Evolutionary conservation across 208 protist species (phyloP).

Genomic region (Acanthamoeba healyi): DNA sequence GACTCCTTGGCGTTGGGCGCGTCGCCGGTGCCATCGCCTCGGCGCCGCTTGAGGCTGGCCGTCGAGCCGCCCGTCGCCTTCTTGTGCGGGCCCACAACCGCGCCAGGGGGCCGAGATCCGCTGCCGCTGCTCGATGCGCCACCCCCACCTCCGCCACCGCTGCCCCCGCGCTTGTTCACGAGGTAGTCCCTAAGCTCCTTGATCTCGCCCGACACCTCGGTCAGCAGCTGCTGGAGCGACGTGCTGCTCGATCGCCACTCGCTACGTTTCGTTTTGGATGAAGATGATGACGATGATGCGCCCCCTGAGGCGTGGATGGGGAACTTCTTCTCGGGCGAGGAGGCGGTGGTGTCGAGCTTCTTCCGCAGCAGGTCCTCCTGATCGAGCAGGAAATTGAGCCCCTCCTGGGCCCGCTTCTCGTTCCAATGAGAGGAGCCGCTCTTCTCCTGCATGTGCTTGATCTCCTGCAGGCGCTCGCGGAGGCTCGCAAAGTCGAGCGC

Average conservation of each 20-base stretch:
- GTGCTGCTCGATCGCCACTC: slow-evolving; percentile 37
- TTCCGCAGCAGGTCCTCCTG: slow-evolving; percentile 64
- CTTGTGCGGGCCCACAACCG: slow-evolving; percentile 32
- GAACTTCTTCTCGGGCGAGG: slow-evolving; percentile 68
- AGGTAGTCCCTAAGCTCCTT: slow-evolving; percentile 65
- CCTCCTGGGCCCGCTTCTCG: slow-evolving; percentile 53
- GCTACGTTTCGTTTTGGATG: neutral
- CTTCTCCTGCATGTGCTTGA: slow-evolving; percentile 65
- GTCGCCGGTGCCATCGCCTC: neutral
- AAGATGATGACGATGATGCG: neutral
- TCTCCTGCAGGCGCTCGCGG: slow-evolving; percentile 47
- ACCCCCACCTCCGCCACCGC: no score
- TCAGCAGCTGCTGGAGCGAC: slow-evolving; percentile 57
- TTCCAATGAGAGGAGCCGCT: slow-evolving; percentile 7
- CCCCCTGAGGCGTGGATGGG: neutral
- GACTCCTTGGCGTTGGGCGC: slow-evolving; percentile 46
- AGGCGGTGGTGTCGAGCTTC: slow-evolving; percentile 29
- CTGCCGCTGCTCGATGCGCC: no score
- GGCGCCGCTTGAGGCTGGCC: slow-evolving; percentile 25
- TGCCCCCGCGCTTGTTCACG: slow-evolving; percentile 32
- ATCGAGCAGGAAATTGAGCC: slow-evolving; percentile 62
- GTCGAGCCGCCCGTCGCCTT: neutral
- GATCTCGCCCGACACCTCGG: slow-evolving; percentile 57
- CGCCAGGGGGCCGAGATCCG: neutral
- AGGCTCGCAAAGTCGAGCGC: slow-evolving; percentile 20